Base-by-base conservation (phyloP, 495 filamentous ascomycete genomes). In the Neurospora pannonica region DNA sequence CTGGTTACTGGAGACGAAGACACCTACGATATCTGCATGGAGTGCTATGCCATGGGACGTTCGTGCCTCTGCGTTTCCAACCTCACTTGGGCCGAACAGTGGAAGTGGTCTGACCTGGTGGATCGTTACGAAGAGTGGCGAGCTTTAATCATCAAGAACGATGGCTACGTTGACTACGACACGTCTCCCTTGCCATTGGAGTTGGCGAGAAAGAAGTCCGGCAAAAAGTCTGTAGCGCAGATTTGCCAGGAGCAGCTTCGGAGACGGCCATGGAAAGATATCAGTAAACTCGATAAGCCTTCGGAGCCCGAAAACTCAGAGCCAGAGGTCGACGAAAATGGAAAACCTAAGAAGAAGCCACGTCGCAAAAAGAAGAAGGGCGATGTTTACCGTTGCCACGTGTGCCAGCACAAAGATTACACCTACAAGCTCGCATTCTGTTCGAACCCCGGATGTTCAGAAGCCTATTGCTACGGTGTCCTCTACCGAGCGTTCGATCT, bases 1-100 rank as follows among this genome's bases (percentile, higher is more conserved):
- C 80, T 86, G n/a, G 83, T 85, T 38, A 84, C 85, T 71, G 92
- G 88, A 21, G 89, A 89, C 5, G 88, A 93, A 71, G 92, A 95
- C 74, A 89, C 91, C 0, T 99, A 98, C 78, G 96, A 99, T 78
- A 88, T 99, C 15, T 99, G 96, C 80, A 93, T 99, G 90, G 95
- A 99, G 60, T 99, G 96, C 80, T 98, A 95, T 76, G 91, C 89
- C 19, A 95, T 97, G 89, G 96, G 96, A 40, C 90, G 96, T 70
- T 97, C 94, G 75, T 99, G 96, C 80, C 86, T 85, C 9, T 99
- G 96, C 77, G 87, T 96, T 40, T 96, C 94, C 7, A 90, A 89
- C 11, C 87, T 96, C 37, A 91, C 88, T 71, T 99, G 95, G 95
- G 92, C 93, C 36, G 94, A 99, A 78, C 96, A 99, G 80, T 97